Percentiles rank a stretch among this genome's conserved stretches.
Evolutionary conservation across 495 filamentous ascomycete species (phyloP).

Genomic region (Penicillium arizonense): DNA sequence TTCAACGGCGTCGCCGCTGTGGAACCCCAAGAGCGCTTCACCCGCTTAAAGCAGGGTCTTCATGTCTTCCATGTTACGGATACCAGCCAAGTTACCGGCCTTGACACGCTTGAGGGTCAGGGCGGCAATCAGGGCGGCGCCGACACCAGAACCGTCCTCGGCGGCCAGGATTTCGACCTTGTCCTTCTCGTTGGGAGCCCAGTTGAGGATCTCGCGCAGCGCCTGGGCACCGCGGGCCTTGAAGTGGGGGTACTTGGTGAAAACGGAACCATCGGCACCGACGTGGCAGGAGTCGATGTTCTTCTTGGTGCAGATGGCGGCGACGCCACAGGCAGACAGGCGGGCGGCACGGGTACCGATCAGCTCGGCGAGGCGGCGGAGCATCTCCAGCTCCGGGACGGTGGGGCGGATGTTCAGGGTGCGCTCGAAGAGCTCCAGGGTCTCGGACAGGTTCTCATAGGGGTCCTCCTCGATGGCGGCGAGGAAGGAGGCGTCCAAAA

Average conservation of each 20-base stretch:
- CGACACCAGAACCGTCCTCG: constrained; percentile 95
- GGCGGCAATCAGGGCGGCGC: constrained; percentile 90
- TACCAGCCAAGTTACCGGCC: constrained; percentile 74
- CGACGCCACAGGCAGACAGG: constrained; percentile 89
- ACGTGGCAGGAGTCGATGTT: constrained; percentile 84
- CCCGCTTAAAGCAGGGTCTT: constrained; percentile 30
- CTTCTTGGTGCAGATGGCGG: constrained; percentile 96
- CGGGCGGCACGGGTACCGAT: constrained; percentile 94
- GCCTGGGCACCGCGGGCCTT: constrained; percentile 85
- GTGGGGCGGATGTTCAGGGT: constrained; percentile 67
- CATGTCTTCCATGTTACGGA: constrained; percentile 64
- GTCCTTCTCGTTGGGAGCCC: constrained; percentile 75
- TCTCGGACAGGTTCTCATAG: constrained; percentile 89
- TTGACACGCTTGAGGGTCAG: constrained; percentile 84
- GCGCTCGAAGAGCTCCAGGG: constrained; percentile 71
- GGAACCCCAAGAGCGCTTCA: not conserved
- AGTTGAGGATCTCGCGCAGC: constrained; percentile 90
- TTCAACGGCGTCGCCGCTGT: not conserved
- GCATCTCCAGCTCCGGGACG: constrained; percentile 76
- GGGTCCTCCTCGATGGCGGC: constrained; percentile 94
- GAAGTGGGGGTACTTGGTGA: constrained; percentile 98
- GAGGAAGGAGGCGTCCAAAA: constrained; percentile 90
- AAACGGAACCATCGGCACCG: constrained; percentile 92
- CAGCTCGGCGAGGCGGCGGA: constrained; percentile 83
- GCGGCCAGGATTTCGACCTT: constrained; percentile 82